phyloP scores from a whole-genome alignment of 805 yeast species.

The Zygosaccharomyces bisporus region DNA sequence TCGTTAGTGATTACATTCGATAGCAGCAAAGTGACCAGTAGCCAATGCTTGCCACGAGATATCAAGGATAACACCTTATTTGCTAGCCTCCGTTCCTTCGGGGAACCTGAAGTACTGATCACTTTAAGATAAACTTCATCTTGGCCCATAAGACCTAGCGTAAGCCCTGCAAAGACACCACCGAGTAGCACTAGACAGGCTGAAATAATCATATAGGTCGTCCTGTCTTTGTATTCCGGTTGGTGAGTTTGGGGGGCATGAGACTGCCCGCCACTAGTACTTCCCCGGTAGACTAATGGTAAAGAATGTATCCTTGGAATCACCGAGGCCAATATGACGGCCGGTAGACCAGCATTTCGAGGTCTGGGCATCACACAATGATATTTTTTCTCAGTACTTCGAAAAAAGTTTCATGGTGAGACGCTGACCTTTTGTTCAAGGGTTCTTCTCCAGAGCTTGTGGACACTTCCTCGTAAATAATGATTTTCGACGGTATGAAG shows the following conservation, averaged over 20 bases:
- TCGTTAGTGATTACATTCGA: slow-evolving; percentile 92
- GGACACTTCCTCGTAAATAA: not conserved
- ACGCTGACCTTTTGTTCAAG: not conserved
- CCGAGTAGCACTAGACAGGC: slow-evolving; percentile 65
- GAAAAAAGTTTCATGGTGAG: not conserved
- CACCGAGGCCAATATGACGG: not conserved
- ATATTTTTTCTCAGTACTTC: not conserved
- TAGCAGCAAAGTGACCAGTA: slow-evolving; percentile 78
- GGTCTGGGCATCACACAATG: slow-evolving; percentile 1
- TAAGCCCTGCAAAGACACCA: slow-evolving; percentile 89
- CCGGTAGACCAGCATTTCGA: slow-evolving; percentile 2
- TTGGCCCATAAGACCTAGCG: slow-evolving; percentile 97
- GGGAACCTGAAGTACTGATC: slow-evolving; percentile 80
- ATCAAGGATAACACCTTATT: slow-evolving; percentile 66
- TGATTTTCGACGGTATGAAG: no score
- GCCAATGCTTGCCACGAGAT: slow-evolving; percentile 92
- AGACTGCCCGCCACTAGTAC: not conserved
- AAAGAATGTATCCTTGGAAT: slow-evolving; percentile 8
- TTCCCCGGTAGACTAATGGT: slow-evolving; percentile 3
- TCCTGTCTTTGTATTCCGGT: slow-evolving; percentile 34
- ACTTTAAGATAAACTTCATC: slow-evolving; percentile 94
- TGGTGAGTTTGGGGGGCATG: not conserved
- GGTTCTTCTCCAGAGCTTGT: not conserved
- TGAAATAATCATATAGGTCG: slow-evolving; percentile 51
- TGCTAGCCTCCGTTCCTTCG: slow-evolving; percentile 63